Evolutionary conservation across 2,329 filamentous ascomycete genomes (phyloP).

Genomic region (Cladosporium sp.): DNA sequence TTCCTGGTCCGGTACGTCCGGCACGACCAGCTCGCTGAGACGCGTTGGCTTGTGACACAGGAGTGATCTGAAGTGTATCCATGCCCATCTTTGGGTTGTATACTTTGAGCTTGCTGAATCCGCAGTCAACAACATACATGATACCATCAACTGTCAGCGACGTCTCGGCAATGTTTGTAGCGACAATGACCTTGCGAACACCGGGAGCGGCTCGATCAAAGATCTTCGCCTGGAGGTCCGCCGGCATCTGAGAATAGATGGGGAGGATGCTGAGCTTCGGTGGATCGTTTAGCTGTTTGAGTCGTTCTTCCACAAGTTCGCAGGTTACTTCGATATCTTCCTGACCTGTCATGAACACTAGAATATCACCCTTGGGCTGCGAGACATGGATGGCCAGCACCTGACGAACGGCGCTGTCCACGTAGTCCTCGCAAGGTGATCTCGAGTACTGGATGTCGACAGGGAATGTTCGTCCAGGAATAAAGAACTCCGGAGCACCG

Average conservation of each 20-base stretch:
- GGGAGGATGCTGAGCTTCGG: slow-evolving; percentile 92
- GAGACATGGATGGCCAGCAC: slow-evolving; percentile 94
- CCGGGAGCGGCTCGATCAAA: slow-evolving; percentile 89
- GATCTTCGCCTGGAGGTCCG: slow-evolving; percentile 95
- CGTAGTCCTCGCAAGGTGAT: slow-evolving; percentile 95
- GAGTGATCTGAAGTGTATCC: slow-evolving; percentile 97
- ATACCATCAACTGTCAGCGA: slow-evolving; percentile 98
- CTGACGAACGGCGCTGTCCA: slow-evolving; percentile 94
- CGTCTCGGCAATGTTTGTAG: slow-evolving; percentile 97
- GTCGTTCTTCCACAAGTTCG: slow-evolving; percentile 82
- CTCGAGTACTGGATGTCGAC: slow-evolving; percentile 95
- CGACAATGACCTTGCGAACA: slow-evolving; percentile 94
- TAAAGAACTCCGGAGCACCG: slow-evolving; percentile 92
- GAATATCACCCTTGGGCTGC: slow-evolving; percentile 86
- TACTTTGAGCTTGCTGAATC: slow-evolving; percentile 96
- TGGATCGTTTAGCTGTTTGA: slow-evolving; percentile 88
- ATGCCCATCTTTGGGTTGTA: slow-evolving; percentile 99
- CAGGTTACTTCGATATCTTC: slow-evolving; percentile 98
- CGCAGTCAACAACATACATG: slow-evolving; percentile 97
- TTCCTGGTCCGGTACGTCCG: slow-evolving; percentile 90
- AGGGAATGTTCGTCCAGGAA: slow-evolving; percentile 92
- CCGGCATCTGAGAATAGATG: slow-evolving; percentile 99
- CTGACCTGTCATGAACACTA: slow-evolving; percentile 99
- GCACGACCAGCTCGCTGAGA: slow-evolving; percentile 91
- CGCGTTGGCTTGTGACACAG: slow-evolving; percentile 94